Evolutionary conservation across 352 stramenopile genomes (phyloP).

Genomic region (Pythium rishiriense): DNA sequence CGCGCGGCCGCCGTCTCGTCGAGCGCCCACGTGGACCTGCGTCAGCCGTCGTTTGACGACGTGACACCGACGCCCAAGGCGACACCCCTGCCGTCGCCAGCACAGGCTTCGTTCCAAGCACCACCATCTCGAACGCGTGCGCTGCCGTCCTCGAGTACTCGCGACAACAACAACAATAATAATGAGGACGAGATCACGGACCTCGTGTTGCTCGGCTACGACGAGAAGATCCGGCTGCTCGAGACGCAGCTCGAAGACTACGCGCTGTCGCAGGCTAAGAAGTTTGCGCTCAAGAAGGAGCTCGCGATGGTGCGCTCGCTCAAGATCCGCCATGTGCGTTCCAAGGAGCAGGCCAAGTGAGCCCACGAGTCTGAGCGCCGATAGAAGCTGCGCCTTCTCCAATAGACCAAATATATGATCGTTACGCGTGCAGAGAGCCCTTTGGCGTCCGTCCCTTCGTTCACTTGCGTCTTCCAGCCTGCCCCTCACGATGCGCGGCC

Average conservation of each 20-base stretch:
- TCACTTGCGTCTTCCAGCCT: background rate
- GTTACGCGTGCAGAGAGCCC: conserved; percentile 4
- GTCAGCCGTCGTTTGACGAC: conserved; percentile 19
- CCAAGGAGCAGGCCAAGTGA: conserved; percentile 15
- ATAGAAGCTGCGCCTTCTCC: background rate
- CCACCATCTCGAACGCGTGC: background rate
- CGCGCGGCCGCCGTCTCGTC: conserved; percentile 13
- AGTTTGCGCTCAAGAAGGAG: conserved; percentile 79
- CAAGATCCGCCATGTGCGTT: conserved; percentile 64
- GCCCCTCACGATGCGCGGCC: conserved; percentile 9
- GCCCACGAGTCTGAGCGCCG: background rate
- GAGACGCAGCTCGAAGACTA: conserved; percentile 68
- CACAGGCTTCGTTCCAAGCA: conserved; percentile 1
- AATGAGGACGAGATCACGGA: background rate
- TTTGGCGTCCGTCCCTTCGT: background rate
- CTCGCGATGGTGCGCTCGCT: conserved; percentile 70
- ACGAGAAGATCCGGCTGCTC: conserved; percentile 42
- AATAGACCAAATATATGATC: conserved; percentile 24
- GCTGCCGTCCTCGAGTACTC: background rate
- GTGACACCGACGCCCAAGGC: background rate
- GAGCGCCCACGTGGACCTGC: conserved; percentile 25
- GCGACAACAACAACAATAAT: background rate
- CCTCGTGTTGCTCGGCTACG: conserved; percentile 16
- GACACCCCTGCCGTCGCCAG: background rate
- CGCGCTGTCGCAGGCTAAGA: conserved; percentile 63